Base-by-base conservation (phyloP, 768 basidiomycete genomes). In the Mycena crocata region DNA sequence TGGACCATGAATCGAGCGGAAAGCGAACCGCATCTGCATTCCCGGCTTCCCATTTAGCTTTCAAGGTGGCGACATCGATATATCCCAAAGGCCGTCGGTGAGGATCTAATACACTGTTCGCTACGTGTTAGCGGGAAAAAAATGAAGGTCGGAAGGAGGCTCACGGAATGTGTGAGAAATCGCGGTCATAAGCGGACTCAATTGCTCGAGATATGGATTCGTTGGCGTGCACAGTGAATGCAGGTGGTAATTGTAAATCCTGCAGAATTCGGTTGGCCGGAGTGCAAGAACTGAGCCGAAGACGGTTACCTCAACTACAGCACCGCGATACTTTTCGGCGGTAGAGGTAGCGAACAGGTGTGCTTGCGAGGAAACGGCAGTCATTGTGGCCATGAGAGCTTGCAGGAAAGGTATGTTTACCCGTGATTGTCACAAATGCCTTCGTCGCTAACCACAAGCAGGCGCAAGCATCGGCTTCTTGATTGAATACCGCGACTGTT, bases 131-230 rank as follows among this genome's bases (percentile, higher is more conserved):
- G 50, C 19, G 44, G 52, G 13, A 34, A 8, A 26, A 19, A 46
- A 35, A 21, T 19, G 49, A 34, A 39, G 23, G 44, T 26, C n/a
- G n/a, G n/a, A n/a, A n/a, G n/a, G 45, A 40, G 72, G 67, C 80
- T 50, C 57, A 96, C 96, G 96, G 96, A 66, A 97, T 90, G 72
- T 96, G 91, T 21, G 95, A 95, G 79, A 96, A 98, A 75, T 98
- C 96, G 35, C 95, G 89, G 70, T 98, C 96, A 72, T 96, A 97
- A 0, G 95, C 96, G 28, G 92, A 85, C 71, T 94, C 94, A 31
- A 97, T 87, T 1, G 93, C 95, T 26, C 86, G 84, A 12, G 87
- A 85, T 62, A 96, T 89, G 23, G 87, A 84, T 73, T 94, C 94
- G 63, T 85, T 84, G 14, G 84, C 80, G 10, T 92, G 91, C 4